Conservation (phyloP, 768 basidiomycete species). For the Baorangia bicolor region DNA sequence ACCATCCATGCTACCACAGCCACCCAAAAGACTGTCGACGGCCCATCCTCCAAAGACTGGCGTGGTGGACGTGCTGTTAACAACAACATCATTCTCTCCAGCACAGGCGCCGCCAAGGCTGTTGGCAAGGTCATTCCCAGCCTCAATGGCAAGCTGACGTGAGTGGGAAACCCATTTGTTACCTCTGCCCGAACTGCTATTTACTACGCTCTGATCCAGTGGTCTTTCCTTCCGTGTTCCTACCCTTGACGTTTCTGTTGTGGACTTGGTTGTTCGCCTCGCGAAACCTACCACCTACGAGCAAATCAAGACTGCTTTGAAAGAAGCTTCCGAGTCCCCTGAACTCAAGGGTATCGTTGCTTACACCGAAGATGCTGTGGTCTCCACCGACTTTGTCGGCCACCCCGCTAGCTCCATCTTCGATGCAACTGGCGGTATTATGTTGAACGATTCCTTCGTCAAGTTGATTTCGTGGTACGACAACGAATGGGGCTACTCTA, state of each 20-base stretch:
- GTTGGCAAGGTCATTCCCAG: constrained; percentile 97
- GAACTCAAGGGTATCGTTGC: constrained; percentile 69
- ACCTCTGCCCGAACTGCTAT: background rate
- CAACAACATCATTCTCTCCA: constrained; percentile 99
- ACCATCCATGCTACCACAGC: constrained; percentile 97
- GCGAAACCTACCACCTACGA: constrained; percentile 87
- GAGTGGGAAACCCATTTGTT: constrained; percentile 27
- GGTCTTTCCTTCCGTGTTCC: constrained; percentile 98
- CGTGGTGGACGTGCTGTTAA: constrained; percentile 94
- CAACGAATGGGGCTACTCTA: constrained; percentile 95
- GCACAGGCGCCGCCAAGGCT: constrained; percentile 98
- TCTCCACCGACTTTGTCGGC: constrained; percentile 93
- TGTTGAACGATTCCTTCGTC: constrained; percentile 89
- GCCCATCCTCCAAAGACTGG: constrained; percentile 95
- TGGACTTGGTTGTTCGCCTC: constrained; percentile 92
- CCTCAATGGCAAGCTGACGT: constrained; percentile 98
- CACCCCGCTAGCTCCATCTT: constrained; percentile 82
- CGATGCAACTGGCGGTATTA: constrained; percentile 91
- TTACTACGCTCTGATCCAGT: constrained; percentile 34
- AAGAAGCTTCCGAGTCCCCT: constrained; percentile 69
- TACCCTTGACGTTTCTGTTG: constrained; percentile 94
- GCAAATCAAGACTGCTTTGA: constrained; percentile 83
- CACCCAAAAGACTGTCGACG: constrained; percentile 94
- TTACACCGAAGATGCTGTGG: constrained; percentile 92
- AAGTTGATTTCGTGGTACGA: constrained; percentile 97